Conservation (phyloP, 192 early-diverging fungal genomes). For the Coemansia sp. region DNA sequence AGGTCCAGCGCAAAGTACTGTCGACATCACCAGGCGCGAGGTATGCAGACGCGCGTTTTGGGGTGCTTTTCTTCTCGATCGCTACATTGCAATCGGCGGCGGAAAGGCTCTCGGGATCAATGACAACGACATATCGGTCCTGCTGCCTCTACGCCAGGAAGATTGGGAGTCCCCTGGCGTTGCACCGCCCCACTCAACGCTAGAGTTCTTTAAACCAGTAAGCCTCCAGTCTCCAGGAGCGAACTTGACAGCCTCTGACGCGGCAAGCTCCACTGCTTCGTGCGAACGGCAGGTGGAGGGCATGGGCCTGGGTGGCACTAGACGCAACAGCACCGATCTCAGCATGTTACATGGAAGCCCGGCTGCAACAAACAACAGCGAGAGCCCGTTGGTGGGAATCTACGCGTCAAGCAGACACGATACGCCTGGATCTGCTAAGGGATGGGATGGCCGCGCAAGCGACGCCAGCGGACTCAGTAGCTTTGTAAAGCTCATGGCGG, state of each 20-base stretch:
- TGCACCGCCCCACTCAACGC: slow-evolving; percentile 35
- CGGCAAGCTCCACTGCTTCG: slow-evolving; percentile 1
- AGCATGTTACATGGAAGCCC: slow-evolving; percentile 1
- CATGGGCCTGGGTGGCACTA: neutral
- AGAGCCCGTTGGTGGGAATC: slow-evolving; percentile 22
- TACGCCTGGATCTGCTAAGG: slow-evolving; percentile 19
- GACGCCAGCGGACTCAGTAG: slow-evolving; percentile 37
- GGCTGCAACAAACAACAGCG: slow-evolving; percentile 7
- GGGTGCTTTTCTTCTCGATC: slow-evolving; percentile 47
- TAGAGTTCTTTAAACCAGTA: slow-evolving; percentile 49
- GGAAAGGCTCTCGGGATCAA: slow-evolving; percentile 55
- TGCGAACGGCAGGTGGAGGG: slow-evolving; percentile 3
- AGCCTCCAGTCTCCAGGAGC: neutral
- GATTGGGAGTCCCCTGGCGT: slow-evolving; percentile 29
- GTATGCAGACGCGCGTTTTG: slow-evolving; percentile 53
- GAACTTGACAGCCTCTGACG: neutral
- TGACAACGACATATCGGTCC: slow-evolving; percentile 48
- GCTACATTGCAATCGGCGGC: slow-evolving; percentile 52
- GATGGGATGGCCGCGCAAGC: slow-evolving; percentile 26
- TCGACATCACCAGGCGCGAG: slow-evolving; percentile 43
- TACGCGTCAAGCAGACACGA: slow-evolving; percentile 16
- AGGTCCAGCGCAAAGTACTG: slow-evolving; percentile 34
- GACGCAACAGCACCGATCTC: slow-evolving; percentile 6
- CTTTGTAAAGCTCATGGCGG: slow-evolving; percentile 54
- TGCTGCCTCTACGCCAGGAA: slow-evolving; percentile 43